A percentile compares a stretch with the other conserved stretches of the same genome.
These are phyloP conservation scores for Diversispora epigaea DNA, from an alignment of 192 early-diverging fungal species.

Conservation along the genomic window DNA sequence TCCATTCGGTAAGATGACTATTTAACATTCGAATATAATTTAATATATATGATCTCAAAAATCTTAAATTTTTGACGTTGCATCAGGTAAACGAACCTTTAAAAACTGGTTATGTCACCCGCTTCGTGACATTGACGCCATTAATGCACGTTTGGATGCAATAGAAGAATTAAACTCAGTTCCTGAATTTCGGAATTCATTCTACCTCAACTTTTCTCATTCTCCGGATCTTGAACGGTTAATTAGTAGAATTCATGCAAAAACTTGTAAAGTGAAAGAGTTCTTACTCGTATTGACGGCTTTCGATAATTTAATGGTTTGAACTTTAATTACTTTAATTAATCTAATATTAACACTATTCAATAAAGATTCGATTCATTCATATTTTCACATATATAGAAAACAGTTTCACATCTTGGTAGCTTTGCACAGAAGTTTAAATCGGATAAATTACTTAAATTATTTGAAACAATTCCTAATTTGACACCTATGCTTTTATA, in stretches of 20 bases:
- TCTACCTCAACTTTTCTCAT: constrained; percentile 45
- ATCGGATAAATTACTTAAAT: constrained; percentile 50
- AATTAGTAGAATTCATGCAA: constrained; percentile 87
- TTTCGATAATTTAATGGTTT: constrained; percentile 54
- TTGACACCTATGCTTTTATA: constrained; percentile 65
- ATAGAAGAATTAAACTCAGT: constrained; percentile 75
- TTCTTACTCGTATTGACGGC: constrained; percentile 69
- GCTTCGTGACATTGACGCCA: constrained; percentile 61
- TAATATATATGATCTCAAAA: neutral
- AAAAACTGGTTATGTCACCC: constrained; percentile 90
- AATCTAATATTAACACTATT: too few relatives aligned
- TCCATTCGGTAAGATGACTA: constrained; percentile 67
- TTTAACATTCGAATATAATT: neutral
- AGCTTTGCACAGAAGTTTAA: constrained; percentile 48
- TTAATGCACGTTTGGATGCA: constrained; percentile 84
- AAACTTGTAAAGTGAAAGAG: constrained; percentile 80
- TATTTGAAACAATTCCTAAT: constrained; percentile 54
- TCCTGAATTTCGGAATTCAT: constrained; percentile 49
- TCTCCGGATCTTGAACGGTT: constrained; percentile 90
- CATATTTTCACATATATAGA: constrained; percentile 17
- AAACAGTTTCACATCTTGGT: constrained; percentile 40
- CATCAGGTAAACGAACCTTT: constrained; percentile 60
- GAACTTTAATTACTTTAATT: constrained; percentile 1
- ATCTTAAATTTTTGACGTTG: neutral
- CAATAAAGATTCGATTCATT: too few relatives aligned